Evolutionary conservation across 371 early-diverging fungal genomes (phyloP), one percentile per base, ranked within the genome.

Genomic region (Haplosporangium sp.): DNA sequence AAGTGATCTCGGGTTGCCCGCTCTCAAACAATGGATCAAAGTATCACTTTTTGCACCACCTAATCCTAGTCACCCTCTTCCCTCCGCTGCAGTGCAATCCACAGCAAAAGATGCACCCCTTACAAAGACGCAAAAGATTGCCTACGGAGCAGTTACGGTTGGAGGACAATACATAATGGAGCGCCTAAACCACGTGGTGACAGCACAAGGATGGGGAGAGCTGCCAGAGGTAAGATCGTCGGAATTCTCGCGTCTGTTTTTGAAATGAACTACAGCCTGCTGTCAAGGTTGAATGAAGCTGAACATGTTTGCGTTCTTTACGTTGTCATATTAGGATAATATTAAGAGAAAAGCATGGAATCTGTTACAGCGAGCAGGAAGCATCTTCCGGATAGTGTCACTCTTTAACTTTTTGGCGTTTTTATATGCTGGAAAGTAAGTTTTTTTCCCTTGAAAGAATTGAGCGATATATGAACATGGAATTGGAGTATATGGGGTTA

Each of bases 361-460:
- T 55, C 54, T 85, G 12, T 57, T 92, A 18, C 92, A 92, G 72
- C 80, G 86, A 20, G 80, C 86, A 5, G 95, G 95, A 77, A 86
- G 86, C 18, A 69, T 86, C n/a, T 89, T 86, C 83, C 85, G 89
- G 61, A 82, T 87, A 29, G 83, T 89, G 11, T 86, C 92, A 5
- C 65, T 95, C 43, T 48, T 92, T 36, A 96, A 96, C 81, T 94
- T 96, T 72, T 72, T 95, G 53, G 86, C 91, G 6, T 96, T 96
- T 72, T 81, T 96, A 46, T 89, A 88, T 55, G 89, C 91, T 37
- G 96, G 96, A 62, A 93, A 89, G 90, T 92, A 82, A 70, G 86
- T 62, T 45, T 45, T 45, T 45, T 11, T 3, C 6, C 2, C 45
- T 45, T 16, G 45, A 13, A 45, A 11, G 11, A 13, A 11, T 13